Percentiles rank a stretch among this genome's conserved stretches.
Evolutionary conservation across 768 basidiomycete genomes (phyloP).

Genomic region (Tremella fuciformis): DNA sequence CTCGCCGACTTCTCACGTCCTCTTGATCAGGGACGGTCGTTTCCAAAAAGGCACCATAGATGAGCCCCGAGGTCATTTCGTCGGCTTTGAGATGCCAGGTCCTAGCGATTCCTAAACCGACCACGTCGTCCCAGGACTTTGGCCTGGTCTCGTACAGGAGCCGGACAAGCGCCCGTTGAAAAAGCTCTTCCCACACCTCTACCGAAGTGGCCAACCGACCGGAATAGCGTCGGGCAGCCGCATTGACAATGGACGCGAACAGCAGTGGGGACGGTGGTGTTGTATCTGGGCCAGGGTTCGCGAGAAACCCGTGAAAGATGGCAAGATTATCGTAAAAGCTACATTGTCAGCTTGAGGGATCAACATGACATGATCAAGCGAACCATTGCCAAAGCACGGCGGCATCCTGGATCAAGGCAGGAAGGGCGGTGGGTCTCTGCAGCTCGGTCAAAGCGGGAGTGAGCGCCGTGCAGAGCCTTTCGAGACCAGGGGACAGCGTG

Average conservation of each 20-base stretch:
- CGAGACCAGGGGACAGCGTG: not conserved
- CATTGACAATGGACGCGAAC: constrained; percentile 1
- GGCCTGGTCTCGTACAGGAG: not conserved
- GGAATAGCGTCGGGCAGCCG: not conserved
- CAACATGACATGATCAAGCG: not conserved
- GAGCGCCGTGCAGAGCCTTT: not conserved
- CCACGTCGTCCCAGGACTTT: constrained; percentile 5
- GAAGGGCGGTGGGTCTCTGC: not conserved
- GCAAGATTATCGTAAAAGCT: constrained; percentile 8
- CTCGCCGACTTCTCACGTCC: constrained; percentile 1
- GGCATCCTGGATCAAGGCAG: not conserved
- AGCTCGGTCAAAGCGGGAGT: not conserved
- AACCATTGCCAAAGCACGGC: constrained; percentile 4
- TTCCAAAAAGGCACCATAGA: not conserved
- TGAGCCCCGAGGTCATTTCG: constrained; percentile 1
- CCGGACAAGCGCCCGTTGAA: not conserved
- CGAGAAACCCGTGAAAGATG: constrained; percentile 9
- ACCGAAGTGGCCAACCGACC: not conserved
- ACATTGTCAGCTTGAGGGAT: too few species aligned
- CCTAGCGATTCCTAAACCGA: not conserved
- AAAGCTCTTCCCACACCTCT: not conserved
- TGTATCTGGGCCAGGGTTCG: not conserved
- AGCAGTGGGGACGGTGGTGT: constrained; percentile 1
- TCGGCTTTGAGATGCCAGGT: constrained; percentile 5
- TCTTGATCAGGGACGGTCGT: not conserved